Conservation (phyloP, 192 early-diverging fungal genomes). For the Umbelopsis isabellina region DNA sequence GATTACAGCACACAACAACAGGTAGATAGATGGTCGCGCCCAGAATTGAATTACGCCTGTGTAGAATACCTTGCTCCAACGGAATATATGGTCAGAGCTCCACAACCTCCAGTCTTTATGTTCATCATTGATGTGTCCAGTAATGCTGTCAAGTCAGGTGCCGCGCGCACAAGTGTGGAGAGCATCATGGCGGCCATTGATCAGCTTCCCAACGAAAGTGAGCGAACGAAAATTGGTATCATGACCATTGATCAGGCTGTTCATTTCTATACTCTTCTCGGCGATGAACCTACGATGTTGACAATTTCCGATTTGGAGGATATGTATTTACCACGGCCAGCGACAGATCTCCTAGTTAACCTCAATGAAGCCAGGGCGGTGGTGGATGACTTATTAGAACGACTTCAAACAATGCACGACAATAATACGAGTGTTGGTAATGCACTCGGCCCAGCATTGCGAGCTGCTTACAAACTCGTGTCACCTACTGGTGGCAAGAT, state of each 20-base stretch:
- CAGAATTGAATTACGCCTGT: constrained; percentile 86
- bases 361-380: constrained; percentile 49
- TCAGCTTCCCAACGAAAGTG: constrained; percentile 43
- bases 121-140: constrained; percentile 96
- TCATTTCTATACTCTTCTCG: constrained; percentile 90
- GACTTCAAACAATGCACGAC: constrained; percentile 81
- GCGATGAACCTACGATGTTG: constrained; percentile 93
- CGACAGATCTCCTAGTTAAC: constrained; percentile 29
- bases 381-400: constrained; percentile 84
- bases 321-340: constrained; percentile 79
- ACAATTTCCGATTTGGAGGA: constrained; percentile 89
- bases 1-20: constrained; percentile 85
- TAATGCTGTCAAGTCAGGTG: constrained; percentile 82
- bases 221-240: constrained; percentile 75
- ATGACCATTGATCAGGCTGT: constrained; percentile 87
- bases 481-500: constrained; percentile 85
- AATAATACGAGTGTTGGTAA: constrained; percentile 73
- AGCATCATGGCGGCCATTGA: constrained; percentile 77
- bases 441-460: constrained; percentile 83
- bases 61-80: constrained; percentile 86
- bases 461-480: constrained; percentile 78
- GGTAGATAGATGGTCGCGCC: constrained; percentile 76
- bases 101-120: constrained; percentile 78
- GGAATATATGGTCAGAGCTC: constrained; percentile 70
- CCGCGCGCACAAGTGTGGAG: constrained; percentile 68